Evolutionary conservation across 2,329 filamentous ascomycete genomes (phyloP), one percentile per base, ranked within the genome.

Genomic region (Curvularia sp.): DNA sequence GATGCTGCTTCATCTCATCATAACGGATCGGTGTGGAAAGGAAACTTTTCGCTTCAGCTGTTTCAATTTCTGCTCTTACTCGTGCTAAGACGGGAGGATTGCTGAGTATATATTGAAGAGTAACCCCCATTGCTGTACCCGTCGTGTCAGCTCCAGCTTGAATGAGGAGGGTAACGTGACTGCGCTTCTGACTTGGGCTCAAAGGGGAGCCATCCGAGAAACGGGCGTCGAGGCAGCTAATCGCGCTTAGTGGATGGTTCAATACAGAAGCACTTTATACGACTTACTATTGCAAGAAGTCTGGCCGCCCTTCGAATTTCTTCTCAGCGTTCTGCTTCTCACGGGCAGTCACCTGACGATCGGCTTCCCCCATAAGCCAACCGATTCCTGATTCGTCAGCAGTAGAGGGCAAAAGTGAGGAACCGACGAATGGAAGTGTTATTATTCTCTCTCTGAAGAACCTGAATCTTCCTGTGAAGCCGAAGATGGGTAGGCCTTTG

Each of bases 161-260:
- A 41, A 79, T 75, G 30, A 79, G 72, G 0, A 79, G 67, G 0
- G 76, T 73, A 27, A 76, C 70, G 45, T 80, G 77, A 6, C 73
- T 74, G 23, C 68, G 72, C 55, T 74, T 77, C 58, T 79, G 71
- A 3, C 52, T 34, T 8, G 66, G 57, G 1, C 48, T 73, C 21
- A 79, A 64, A 3, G 75, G 67, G 8, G 65, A 62, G 19, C 69
- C 74, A 42, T 72, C 65, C 2, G 71, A 53, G 34, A 59, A 70
- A 34, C 69, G 71, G 9, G 75, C 77, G 6, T 77, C 70, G 23
- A 78, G 66, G 52, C 69, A 72, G 49, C 74, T 76, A 25, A 18
- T 13, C 3, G 25, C 23, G 15, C 15, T 66, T 12, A 67, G 52
- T 19, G 21, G 46, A 27, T 9, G 7, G 1, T 21, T 32, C 7